Conservation (phyloP, 148 eudicot genomes). For the Selenicereus undatus region DNA sequence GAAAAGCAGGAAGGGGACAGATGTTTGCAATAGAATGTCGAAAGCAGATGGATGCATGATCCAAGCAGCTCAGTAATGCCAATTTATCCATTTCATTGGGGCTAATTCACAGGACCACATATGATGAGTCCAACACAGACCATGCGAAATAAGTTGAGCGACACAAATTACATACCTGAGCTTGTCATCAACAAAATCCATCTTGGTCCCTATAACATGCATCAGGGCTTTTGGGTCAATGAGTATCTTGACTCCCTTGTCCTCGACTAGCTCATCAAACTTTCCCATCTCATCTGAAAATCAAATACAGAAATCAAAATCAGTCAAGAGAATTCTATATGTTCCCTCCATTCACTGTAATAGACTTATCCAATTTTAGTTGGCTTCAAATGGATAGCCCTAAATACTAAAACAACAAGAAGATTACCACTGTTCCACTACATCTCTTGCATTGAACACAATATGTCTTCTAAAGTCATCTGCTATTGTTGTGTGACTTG, state of each 20-base stretch:
- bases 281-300: conserved; percentile 86
- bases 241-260: conserved; percentile 90
- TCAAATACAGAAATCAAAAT: not conserved
- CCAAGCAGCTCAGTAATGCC: not conserved
- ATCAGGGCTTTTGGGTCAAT: conserved; percentile 95
- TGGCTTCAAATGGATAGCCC: not conserved
- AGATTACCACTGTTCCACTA: not conserved
- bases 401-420: not conserved
- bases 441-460: not conserved
- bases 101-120: not conserved
- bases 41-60: not conserved
- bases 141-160: not conserved
- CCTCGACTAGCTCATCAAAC: conserved; percentile 93
- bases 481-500: not conserved
- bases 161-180: conserved; percentile 52
- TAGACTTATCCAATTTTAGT: not conserved
- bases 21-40: not conserved
- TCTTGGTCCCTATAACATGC: conserved; percentile 96
- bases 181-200: conserved; percentile 96
- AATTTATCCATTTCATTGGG: not conserved
- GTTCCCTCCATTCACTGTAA: not conserved
- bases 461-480: not conserved
- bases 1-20: not conserved
- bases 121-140: conserved; percentile 4
- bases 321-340: not conserved